Percentiles rank a stretch among this genome's conserved stretches.
Evolutionary conservation across 768 basidiomycete genomes (phyloP).

Genomic region (Panaeolus cyanescens): DNA sequence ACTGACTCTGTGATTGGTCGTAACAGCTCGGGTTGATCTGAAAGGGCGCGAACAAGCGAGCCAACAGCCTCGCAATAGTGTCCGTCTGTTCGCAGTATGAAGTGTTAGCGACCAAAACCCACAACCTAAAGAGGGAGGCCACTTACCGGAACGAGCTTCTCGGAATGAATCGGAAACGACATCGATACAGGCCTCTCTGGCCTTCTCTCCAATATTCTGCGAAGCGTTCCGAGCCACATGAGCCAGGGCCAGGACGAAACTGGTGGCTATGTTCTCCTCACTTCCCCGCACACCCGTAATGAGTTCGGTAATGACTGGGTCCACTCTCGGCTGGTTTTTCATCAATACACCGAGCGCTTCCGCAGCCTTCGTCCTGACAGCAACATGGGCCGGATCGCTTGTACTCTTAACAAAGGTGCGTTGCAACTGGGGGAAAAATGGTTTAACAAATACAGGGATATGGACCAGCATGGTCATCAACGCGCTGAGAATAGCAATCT

Average conservation of each 20-base stretch:
- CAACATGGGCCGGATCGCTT: conserved; percentile 73
- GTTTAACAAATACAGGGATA: conserved; percentile 89
- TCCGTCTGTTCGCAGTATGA: conserved; percentile 36
- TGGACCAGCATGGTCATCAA: conserved; percentile 82
- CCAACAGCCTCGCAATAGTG: conserved; percentile 69
- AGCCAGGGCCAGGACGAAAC: conserved; percentile 75
- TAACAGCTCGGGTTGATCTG: conserved; percentile 62
- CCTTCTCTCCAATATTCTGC: conserved; percentile 76
- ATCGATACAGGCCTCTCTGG: conserved; percentile 71
- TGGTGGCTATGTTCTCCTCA: conserved; percentile 74
- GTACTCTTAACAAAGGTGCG: conserved; percentile 95
- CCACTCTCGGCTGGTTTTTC: conserved; percentile 87
- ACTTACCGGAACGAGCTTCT: conserved; percentile 65
- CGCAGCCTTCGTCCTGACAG: conserved; percentile 81
- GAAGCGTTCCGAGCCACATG: conserved; percentile 72
- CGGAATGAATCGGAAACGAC: conserved; percentile 80
- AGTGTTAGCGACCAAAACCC: background rate
- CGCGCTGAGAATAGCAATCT: conserved; percentile 86
- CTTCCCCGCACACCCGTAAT: conserved; percentile 55
- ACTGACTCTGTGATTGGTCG: conserved; percentile 69
- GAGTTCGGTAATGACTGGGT: conserved; percentile 93
- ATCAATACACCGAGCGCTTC: conserved; percentile 88
- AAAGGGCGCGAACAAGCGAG: conserved; percentile 61
- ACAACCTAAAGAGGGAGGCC: background rate
- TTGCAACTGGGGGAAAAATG: conserved; percentile 98